phyloP scores from a whole-genome alignment of 495 filamentous ascomycete species.

The Articulospora tetracladia region DNA sequence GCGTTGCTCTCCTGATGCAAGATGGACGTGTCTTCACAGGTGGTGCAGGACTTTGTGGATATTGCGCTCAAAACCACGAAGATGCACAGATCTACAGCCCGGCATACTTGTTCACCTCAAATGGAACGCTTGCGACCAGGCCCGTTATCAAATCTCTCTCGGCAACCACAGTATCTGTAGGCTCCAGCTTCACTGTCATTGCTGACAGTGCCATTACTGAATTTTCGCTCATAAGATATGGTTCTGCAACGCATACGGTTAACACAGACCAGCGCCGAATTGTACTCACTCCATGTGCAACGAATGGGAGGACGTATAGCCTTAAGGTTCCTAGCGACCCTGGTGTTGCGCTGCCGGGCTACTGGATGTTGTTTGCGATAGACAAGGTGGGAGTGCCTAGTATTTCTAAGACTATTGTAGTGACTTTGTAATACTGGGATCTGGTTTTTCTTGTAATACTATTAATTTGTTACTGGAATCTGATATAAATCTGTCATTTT shows the following conservation, averaged over 20 bases:
- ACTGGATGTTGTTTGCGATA: constrained; percentile 55
- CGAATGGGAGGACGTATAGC: constrained; percentile 15
- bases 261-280: constrained; percentile 58
- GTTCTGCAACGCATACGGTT: constrained; percentile 51
- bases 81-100: constrained; percentile 56
- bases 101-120: constrained; percentile 45
- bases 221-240: constrained; percentile 38
- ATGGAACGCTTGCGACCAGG: constrained; percentile 37
- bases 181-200: constrained; percentile 31
- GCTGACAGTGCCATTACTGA: constrained; percentile 23
- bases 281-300: constrained; percentile 26
- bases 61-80: constrained; percentile 50
- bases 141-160: constrained; percentile 32
- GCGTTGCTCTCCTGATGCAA: constrained; percentile 47
- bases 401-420: constrained; percentile 21
- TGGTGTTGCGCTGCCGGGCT: constrained; percentile 51
- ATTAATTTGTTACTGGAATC: too few species aligned
- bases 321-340: constrained; percentile 41
- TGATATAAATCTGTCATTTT: too few species aligned
- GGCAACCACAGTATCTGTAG: constrained; percentile 22
- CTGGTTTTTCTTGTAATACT: too few species aligned
- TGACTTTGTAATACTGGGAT: background rate
- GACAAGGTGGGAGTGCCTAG: constrained; percentile 44
- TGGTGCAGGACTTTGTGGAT: constrained; percentile 53
- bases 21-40: constrained; percentile 52